These are phyloP conservation scores for Apiosordaria backusii DNA, from an alignment of 495 filamentous ascomycete species.

Conservation along the genomic window DNA sequence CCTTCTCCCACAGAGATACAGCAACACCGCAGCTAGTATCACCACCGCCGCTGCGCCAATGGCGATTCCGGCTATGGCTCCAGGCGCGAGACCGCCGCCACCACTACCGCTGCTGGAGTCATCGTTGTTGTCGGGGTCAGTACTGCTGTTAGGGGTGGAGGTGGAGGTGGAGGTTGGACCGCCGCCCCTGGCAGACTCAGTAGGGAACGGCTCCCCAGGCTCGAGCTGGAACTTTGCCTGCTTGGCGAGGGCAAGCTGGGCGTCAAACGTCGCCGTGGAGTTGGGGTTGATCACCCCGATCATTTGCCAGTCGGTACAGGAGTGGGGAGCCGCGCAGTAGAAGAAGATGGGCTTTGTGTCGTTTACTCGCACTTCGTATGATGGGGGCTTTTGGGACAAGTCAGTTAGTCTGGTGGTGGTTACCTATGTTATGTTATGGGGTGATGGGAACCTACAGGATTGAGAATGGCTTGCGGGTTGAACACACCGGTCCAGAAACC, in stretches of 20 bases:
- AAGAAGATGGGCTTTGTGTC: constrained; percentile 57
- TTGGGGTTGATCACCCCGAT: constrained; percentile 51
- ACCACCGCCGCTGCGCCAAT: constrained; percentile 43
- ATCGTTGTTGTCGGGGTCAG: constrained; percentile 8
- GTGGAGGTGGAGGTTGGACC: constrained; percentile 14
- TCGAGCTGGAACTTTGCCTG: constrained; percentile 34
- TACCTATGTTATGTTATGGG: too few relatives aligned
- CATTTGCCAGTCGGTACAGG: constrained; percentile 42
- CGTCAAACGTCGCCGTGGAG: constrained; percentile 27
- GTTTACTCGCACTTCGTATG: constrained; percentile 51
- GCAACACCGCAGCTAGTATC: constrained; percentile 32
- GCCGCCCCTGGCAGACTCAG: constrained; percentile 20
- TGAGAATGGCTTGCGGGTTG: constrained; percentile 34
- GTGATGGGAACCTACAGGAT: constrained; percentile 34
- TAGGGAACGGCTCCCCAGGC: constrained; percentile 39
- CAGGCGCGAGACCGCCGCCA: constrained; percentile 24
- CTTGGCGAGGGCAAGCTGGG: constrained; percentile 28
- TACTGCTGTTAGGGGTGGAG: constrained; percentile 7
- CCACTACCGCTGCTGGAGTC: not conserved
- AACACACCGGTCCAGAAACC: constrained; percentile 50
- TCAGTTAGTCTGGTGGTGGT: not conserved
- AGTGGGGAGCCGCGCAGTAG: constrained; percentile 54
- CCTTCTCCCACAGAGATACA: constrained; percentile 44
- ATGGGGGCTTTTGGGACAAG: constrained; percentile 36
- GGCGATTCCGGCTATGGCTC: constrained; percentile 48